A percentile compares a stretch with the other conserved stretches of the same genome.
These are phyloP conservation scores for Ehretia macrophylla DNA, from an alignment of 257 asterid genomes.

Conservation along the genomic window DNA sequence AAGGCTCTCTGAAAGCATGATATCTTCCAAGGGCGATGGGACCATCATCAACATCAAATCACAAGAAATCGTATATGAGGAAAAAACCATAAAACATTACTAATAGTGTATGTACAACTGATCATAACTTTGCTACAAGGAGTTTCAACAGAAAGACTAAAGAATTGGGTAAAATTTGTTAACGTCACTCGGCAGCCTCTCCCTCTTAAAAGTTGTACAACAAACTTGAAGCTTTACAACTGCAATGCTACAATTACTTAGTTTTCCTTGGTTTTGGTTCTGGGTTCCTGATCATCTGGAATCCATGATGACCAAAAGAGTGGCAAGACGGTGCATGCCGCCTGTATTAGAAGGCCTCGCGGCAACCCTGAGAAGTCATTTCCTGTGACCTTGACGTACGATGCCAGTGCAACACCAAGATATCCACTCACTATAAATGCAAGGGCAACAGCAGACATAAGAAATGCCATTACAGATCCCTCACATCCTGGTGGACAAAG, in stretches of 20 bases:
- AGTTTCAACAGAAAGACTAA: too few species aligned
- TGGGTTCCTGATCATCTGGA: conserved; percentile 48
- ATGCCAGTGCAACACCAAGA: conserved; percentile 76
- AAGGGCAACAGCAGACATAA: conserved; percentile 77
- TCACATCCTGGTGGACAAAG: conserved; percentile 93
- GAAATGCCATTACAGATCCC: conserved; percentile 94
- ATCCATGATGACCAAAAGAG: conserved; percentile 57
- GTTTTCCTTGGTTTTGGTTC: conserved; percentile 43
- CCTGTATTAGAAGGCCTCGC: conserved; percentile 62
- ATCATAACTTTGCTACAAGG: too few species aligned
- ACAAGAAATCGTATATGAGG: background rate
- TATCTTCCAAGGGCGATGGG: background rate
- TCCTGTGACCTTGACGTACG: conserved; percentile 51
- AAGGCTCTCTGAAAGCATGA: too few species aligned
- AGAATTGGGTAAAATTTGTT: background rate
- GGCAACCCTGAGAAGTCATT: conserved; percentile 69
- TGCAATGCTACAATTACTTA: too few species aligned
- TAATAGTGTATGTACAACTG: background rate
- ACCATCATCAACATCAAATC: background rate
- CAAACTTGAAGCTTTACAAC: too few species aligned
- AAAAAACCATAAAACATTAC: background rate
- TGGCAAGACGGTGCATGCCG: conserved; percentile 69
- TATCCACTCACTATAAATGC: conserved; percentile 79
- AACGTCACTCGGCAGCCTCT: too few species aligned
- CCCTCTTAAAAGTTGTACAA: too few species aligned